Evolutionary conservation across 345 rosid genomes (phyloP).

Genomic region (Lepidium africanum): DNA sequence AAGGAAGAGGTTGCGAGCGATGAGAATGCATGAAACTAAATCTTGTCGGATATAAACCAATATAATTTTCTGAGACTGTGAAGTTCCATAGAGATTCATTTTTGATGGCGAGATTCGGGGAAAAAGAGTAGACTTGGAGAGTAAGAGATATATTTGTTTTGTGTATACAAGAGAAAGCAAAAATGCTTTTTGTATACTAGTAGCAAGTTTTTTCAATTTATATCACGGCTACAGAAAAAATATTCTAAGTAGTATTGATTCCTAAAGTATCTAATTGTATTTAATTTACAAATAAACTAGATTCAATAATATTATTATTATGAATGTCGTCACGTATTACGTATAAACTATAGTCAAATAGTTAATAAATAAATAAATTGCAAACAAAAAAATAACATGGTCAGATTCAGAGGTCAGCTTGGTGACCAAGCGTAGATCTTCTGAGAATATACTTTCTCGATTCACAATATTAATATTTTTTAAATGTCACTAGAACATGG

Average conservation of each 20-base stretch:
- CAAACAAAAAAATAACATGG: not conserved
- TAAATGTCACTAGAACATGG: not conserved
- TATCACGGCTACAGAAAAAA: not conserved
- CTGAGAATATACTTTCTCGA: not conserved
- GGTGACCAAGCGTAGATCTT: slow-evolving; percentile 20
- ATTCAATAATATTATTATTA: not conserved
- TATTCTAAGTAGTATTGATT: not conserved
- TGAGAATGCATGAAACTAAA: too few relatives aligned
- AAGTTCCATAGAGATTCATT: too few relatives aligned
- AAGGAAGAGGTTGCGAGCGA: too few relatives aligned
- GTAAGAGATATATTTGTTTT: too few relatives aligned
- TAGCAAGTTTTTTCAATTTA: not conserved
- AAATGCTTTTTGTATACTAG: too few relatives aligned
- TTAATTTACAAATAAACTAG: not conserved
- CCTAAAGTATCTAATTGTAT: not conserved
- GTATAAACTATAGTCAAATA: not conserved
- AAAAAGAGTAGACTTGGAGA: too few relatives aligned
- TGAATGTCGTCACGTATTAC: not conserved
- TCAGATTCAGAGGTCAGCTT: not conserved
- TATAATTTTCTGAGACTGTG: too few relatives aligned
- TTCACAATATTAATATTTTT: not conserved
- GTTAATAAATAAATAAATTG: not conserved
- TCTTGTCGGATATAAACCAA: too few relatives aligned
- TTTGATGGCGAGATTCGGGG: too few relatives aligned
- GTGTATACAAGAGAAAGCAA: too few relatives aligned